Conservation (phyloP, 2,329 filamentous ascomycete genomes). For the Mariannaea elegans region DNA sequence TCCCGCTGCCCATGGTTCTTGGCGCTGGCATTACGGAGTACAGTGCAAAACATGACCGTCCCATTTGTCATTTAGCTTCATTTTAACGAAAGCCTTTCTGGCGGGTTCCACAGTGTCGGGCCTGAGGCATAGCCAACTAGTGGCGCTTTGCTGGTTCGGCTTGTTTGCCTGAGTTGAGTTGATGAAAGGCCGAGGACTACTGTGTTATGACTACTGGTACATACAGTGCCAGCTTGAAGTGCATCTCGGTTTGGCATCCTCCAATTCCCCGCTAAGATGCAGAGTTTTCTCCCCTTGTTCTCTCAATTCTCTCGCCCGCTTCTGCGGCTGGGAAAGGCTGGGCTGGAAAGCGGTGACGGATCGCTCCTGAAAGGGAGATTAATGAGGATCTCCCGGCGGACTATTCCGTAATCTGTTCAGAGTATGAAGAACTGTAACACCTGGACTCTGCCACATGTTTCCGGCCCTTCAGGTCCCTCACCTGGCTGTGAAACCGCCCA, state of each 20-base stretch:
- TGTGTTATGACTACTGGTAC: background rate
- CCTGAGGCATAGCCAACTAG: conserved; percentile 6
- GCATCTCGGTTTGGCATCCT: background rate
- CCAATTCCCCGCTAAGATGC: conserved; percentile 11
- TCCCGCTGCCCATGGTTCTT: too few relatives aligned
- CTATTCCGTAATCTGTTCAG: too few relatives aligned
- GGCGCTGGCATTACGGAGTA: too few relatives aligned
- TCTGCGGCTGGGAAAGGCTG: background rate
- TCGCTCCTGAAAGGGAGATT: background rate
- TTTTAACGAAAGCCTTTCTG: background rate
- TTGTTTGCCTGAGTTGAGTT: background rate
- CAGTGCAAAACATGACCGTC: too few relatives aligned
- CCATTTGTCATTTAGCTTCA: background rate
- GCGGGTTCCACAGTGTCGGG: conserved; percentile 1
- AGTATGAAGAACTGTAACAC: too few relatives aligned
- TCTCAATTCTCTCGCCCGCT: background rate
- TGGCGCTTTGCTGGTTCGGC: conserved; percentile 18
- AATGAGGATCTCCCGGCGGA: background rate
- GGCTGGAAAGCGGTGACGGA: conserved; percentile 5
- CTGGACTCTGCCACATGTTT: conserved; percentile 17
- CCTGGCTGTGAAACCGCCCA: conserved; percentile 25
- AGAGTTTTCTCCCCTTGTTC: conserved; percentile 36
- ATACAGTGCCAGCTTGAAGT: conserved; percentile 22
- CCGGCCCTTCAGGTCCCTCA: conserved; percentile 11
- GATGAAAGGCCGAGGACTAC: background rate